Conservation (phyloP, 73 alveolate species). For the Uronychia setigera region DNA sequence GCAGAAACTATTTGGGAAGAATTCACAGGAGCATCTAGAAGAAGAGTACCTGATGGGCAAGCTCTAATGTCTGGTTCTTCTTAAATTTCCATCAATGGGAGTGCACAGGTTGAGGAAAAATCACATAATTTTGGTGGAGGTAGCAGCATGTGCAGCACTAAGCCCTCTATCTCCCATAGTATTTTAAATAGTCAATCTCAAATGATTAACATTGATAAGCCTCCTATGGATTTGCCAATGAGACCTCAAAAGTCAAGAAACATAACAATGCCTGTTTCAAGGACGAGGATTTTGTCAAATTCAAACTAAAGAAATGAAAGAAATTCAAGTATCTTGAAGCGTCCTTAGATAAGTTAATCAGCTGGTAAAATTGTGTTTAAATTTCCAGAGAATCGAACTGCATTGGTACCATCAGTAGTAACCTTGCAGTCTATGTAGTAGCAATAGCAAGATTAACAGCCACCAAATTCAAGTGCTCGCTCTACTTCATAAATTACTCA, state of each 20-base stretch:
- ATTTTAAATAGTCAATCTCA: not conserved
- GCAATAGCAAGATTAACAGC: not conserved
- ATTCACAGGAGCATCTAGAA: constrained; percentile 27
- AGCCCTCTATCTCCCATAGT: too few species aligned
- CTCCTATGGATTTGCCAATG: not conserved
- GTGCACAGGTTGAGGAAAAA: too few species aligned
- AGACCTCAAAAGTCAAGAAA: not conserved
- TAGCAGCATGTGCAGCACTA: too few species aligned
- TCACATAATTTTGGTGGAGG: too few species aligned
- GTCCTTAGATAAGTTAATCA: too few species aligned
- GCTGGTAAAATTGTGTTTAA: not conserved
- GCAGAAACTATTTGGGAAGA: constrained; percentile 36
- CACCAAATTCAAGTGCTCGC: not conserved
- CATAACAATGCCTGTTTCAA: not conserved
- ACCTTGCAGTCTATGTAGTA: not conserved
- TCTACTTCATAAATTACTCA: not conserved
- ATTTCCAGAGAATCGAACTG: not conserved
- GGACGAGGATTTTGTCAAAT: not conserved
- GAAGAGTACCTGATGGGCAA: not conserved
- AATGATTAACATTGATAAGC: not conserved
- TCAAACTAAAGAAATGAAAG: not conserved
- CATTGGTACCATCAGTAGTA: not conserved
- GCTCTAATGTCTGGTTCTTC: too few species aligned
- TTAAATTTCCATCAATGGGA: too few species aligned
- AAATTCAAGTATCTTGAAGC: not conserved